phyloP scores from a whole-genome alignment of 2,329 filamentous ascomycete genomes.

The Penicillium sp. region DNA sequence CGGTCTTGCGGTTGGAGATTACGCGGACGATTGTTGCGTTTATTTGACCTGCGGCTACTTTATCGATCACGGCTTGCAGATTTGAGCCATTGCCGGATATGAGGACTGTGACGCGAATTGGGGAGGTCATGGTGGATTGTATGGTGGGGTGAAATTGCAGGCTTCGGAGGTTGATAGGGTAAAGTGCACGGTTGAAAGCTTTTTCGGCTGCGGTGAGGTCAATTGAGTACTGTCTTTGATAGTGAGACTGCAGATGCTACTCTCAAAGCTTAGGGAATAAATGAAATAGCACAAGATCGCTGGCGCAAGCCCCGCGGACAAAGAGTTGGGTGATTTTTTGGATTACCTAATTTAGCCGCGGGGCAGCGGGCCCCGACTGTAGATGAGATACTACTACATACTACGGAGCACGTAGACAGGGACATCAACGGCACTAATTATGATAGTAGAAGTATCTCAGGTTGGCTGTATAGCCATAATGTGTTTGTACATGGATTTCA shows the following conservation, averaged over 20 bases:
- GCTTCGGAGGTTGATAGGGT: neutral
- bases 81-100: conserved; percentile 75
- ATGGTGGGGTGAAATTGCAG: conserved; percentile 4
- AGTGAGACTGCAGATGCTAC: neutral
- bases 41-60: conserved; percentile 49
- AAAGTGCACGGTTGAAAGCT: neutral
- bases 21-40: conserved; percentile 60
- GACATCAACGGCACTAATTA: neutral
- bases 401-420: neutral
- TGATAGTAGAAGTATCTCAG: neutral
- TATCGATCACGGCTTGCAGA: conserved; percentile 72
- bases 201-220: neutral
- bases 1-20: conserved; percentile 64
- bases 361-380: neutral
- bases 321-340: conserved; percentile 1
- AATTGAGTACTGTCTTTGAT: neutral
- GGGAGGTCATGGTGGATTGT: conserved; percentile 27
- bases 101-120: conserved; percentile 61
- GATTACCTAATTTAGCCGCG: conserved; percentile 5
- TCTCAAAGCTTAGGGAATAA: conserved; percentile 2
- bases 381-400: neutral
- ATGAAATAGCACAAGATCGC: neutral
- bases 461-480: neutral
- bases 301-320: neutral
- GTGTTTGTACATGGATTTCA: neutral